Evolutionary conservation across 306 rosid species (phyloP), one percentile per base, ranked within the genome.

Genomic region (Trifolium subterraneum): DNA sequence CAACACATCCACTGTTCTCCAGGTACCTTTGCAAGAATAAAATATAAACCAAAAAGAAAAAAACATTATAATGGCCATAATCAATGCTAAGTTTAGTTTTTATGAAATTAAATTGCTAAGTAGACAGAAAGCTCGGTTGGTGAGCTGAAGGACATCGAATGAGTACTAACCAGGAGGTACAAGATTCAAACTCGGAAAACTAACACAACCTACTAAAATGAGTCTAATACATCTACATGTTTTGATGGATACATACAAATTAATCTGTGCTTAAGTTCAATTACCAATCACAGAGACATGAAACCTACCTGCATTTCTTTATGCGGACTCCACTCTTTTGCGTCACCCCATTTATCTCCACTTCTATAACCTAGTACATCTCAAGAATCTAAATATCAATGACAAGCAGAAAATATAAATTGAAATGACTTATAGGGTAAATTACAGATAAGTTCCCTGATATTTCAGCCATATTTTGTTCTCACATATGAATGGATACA

Each of bases 1-100:
- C 96, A 13, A 92, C 96, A 61, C 98, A 94, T 11, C 98, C 97
- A 71, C 95, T 94, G 78, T 90, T 92, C 86, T 94, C 98, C 78
- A 94, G 70, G 89, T 91, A 91, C 93, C 98, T 93, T 70, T 12
- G 51, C 59, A 62, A 47, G 45, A 68, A 78, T 19, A 19, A 19
- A 7, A 60, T 29, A 20, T 9, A 10, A n/a, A 25, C 45, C 16
- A 56, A 56, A 10, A 11, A 22, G 0, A 64, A 63, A 70, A 6
- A 59, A 33, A 16, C 59, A 65, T 66, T 35, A 45, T 11, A 10
- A 58, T 16, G 65, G 41, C 74, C 70, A 51, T 8, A 58, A 35
- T 36, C 55, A n/a, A 38, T 60, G 63, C 44, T 14, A 62, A 62
- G 3, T 36, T 41, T 19, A 35, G 14, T 56, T 7, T 25, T 39